phyloP scores from a whole-genome alignment of 495 filamentous ascomycete species.

The Talaromyces proteolyticus region DNA sequence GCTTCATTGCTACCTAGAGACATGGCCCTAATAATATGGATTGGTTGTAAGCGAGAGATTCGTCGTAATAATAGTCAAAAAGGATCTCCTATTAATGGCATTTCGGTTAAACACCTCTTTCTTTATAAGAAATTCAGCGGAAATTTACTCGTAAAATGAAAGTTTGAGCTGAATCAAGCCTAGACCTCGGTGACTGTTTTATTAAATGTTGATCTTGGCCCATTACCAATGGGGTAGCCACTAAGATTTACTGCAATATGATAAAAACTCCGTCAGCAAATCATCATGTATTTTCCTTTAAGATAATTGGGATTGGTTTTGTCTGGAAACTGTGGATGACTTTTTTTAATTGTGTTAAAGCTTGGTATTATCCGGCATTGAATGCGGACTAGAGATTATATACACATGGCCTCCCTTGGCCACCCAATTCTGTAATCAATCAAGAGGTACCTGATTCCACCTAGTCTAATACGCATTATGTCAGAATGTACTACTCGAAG shows the following conservation, averaged over 20 bases:
- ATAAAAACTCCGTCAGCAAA: neutral
- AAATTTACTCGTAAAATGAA: no score
- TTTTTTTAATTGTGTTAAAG: no score
- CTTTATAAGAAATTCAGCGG: neutral
- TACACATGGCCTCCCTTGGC: neutral
- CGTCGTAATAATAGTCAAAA: neutral
- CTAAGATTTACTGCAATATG: neutral
- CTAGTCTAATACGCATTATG: constrained; percentile 47
- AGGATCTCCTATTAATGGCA: neutral
- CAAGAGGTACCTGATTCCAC: constrained; percentile 47
- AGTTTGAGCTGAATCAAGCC: no score
- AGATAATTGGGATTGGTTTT: neutral
- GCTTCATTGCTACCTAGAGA: neutral
- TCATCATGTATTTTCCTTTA: no score
- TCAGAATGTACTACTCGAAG: constrained; percentile 38
- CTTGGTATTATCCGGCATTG: no score
- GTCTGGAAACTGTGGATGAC: neutral
- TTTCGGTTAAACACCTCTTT: neutral
- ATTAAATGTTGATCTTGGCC: neutral
- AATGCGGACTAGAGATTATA: no score
- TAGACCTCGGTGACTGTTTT: no score
- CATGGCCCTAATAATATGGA: no score
- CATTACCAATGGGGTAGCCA: neutral
- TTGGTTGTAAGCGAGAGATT: no score
- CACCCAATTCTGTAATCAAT: neutral